Evolutionary conservation across 1,139 yeast genomes (phyloP).

Genomic region (Casaregolazyma lundiana): DNA sequence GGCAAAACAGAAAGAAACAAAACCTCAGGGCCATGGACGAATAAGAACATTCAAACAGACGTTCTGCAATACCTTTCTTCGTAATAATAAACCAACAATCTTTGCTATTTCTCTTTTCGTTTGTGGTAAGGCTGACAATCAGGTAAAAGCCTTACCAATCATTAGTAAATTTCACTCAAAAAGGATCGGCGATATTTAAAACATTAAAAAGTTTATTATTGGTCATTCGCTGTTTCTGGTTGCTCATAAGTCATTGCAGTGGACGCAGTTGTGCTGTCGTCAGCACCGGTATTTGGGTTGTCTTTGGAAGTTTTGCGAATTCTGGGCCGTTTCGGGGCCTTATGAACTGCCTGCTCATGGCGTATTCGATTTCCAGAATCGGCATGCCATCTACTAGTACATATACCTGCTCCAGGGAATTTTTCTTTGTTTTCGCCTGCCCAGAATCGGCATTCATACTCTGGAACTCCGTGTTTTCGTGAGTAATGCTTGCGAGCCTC

Average conservation of each 20-base stretch:
- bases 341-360: slow-evolving; percentile 30
- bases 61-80: too few species aligned
- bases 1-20: not conserved
- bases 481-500: slow-evolving; percentile 29
- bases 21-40: not conserved
- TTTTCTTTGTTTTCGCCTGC: slow-evolving; percentile 23
- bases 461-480: slow-evolving; percentile 28
- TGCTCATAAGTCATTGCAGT: not conserved
- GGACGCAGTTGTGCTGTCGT: not conserved
- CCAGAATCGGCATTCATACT: slow-evolving; percentile 30
- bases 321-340: slow-evolving; percentile 11
- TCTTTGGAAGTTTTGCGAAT: not conserved
- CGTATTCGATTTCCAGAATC: slow-evolving; percentile 29
- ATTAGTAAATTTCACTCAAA: not conserved
- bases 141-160: too few species aligned
- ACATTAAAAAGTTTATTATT: not conserved
- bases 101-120: not conserved
- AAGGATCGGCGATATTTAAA: not conserved
- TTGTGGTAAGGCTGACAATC: not conserved
- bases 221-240: not conserved
- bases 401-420: slow-evolving; percentile 26
- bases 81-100: not conserved
- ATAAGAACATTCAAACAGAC: not conserved
- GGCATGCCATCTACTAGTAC: slow-evolving; percentile 31
- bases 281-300: not conserved